Evolutionary conservation across 768 basidiomycete species (phyloP).

Genomic region (Pleurotus djamor): DNA sequence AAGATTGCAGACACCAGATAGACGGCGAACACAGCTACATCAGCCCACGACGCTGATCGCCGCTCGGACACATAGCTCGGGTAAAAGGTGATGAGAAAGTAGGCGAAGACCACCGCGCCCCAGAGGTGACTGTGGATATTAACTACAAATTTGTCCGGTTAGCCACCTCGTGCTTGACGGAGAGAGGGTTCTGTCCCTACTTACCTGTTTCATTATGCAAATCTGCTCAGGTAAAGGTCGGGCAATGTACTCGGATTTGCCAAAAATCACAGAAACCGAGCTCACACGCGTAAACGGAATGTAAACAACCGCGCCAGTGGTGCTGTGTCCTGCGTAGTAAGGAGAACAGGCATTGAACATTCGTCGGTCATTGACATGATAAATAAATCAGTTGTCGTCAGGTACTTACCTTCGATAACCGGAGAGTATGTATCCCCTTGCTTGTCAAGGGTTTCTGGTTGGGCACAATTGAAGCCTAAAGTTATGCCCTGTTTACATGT

Average conservation of each 20-base stretch:
- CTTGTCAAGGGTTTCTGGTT: too few species aligned
- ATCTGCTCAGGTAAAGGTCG: slow-evolving; percentile 37
- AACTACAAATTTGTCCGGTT: slow-evolving; percentile 38
- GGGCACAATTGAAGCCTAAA: too few species aligned
- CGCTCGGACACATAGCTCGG: slow-evolving; percentile 48
- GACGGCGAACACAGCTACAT: slow-evolving; percentile 54
- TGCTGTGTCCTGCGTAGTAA: slow-evolving; percentile 45
- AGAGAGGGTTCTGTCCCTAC: slow-evolving; percentile 9
- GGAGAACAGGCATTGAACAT: background rate
- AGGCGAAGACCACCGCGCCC: slow-evolving; percentile 61
- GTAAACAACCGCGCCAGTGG: slow-evolving; percentile 59
- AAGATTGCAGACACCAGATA: slow-evolving; percentile 74
- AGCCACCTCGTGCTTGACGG: slow-evolving; percentile 7
- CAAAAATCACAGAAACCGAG: slow-evolving; percentile 14
- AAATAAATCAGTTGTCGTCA: background rate
- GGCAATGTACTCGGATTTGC: slow-evolving; percentile 14
- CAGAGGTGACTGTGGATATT: slow-evolving; percentile 86
- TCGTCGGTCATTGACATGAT: slow-evolving; percentile 2
- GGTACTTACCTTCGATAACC: slow-evolving; percentile 64
- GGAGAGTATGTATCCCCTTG: slow-evolving; percentile 57
- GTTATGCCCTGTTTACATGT: too few species aligned
- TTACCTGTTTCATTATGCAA: slow-evolving; percentile 78
- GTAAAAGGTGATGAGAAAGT: slow-evolving; percentile 53
- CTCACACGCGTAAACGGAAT: slow-evolving; percentile 69
- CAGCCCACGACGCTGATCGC: slow-evolving; percentile 56